Percentiles rank a stretch among this genome's conserved stretches.
Conservation (phyloP, 345 rosid species). For the Eucalyptus coolabah region DNA sequence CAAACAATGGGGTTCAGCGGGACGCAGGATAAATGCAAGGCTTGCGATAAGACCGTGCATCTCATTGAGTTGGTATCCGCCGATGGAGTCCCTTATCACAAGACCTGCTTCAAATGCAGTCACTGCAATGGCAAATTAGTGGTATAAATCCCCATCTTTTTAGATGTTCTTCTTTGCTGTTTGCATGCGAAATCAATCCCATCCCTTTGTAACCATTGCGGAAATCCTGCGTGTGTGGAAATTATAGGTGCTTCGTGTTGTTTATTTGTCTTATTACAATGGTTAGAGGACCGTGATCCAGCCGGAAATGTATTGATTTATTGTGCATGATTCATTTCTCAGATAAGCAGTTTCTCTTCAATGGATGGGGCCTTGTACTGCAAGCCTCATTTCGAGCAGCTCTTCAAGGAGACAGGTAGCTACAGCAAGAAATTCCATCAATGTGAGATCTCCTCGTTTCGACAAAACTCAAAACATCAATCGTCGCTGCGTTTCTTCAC, state of each 20-base stretch:
- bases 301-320: neutral
- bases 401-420: slow-evolving; percentile 52
- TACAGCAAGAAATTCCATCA: slow-evolving; percentile 36
- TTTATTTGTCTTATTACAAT: neutral
- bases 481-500: neutral
- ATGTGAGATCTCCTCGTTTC: neutral
- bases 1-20: slow-evolving; percentile 38
- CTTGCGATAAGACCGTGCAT: slow-evolving; percentile 73
- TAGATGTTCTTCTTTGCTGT: neutral
- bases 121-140: slow-evolving; percentile 78
- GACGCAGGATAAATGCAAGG: slow-evolving; percentile 67
- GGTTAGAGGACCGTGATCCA: neutral
- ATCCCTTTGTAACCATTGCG: neutral
- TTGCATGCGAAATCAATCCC: neutral
- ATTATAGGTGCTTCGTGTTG: neutral
- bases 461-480: neutral
- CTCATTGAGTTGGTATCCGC: slow-evolving; percentile 56
- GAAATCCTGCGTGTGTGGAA: neutral
- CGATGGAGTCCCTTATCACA: slow-evolving; percentile 75
- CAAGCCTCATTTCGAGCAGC: slow-evolving; percentile 87
- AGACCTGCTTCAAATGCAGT: slow-evolving; percentile 81
- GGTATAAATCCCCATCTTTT: slow-evolving; percentile 6
- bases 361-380: slow-evolving; percentile 72
- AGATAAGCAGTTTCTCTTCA: slow-evolving; percentile 66
- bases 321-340: neutral